phyloP scores from a whole-genome alignment of 1,284 basidiomycete genomes.

The Bondarzewia mesenterica region DNA sequence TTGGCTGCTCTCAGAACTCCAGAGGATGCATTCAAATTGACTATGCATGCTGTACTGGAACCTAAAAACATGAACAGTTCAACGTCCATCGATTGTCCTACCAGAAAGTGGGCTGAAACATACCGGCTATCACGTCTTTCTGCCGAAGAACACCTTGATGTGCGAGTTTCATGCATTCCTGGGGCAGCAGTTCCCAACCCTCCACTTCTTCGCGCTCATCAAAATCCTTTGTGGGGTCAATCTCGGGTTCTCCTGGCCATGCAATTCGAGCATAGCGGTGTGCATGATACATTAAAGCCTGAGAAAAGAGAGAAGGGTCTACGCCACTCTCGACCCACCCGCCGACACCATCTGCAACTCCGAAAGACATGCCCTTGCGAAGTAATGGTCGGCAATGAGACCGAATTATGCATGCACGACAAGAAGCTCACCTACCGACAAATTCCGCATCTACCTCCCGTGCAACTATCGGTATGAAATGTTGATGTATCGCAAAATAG shows the following conservation, averaged over 20 bases:
- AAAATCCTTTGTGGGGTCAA: slow-evolving; percentile 42
- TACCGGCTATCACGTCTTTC: slow-evolving; percentile 65
- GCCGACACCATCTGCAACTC: slow-evolving; percentile 63
- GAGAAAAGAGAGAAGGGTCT: slow-evolving; percentile 73
- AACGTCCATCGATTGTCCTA: slow-evolving; percentile 1
- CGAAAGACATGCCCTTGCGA: slow-evolving; percentile 68
- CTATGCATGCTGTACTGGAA: slow-evolving; percentile 79
- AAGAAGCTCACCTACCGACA: slow-evolving; percentile 53
- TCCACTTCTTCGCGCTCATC: slow-evolving; percentile 42
- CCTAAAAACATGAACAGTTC: slow-evolving; percentile 33
- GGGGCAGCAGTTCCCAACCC: slow-evolving; percentile 64
- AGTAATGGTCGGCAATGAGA: slow-evolving; percentile 13
- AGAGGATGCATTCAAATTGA: slow-evolving; percentile 69
- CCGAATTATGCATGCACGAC: slow-evolving; percentile 7
- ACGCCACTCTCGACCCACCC: slow-evolving; percentile 73
- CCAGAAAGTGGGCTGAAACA: slow-evolving; percentile 15
- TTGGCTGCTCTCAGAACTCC: slow-evolving; percentile 77
- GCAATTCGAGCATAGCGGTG: slow-evolving; percentile 58
- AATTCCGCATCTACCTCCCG: slow-evolving; percentile 54
- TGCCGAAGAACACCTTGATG: slow-evolving; percentile 69
- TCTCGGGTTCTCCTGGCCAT: slow-evolving; percentile 66
- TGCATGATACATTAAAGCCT: slow-evolving; percentile 64
- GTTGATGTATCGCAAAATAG: slow-evolving; percentile 1
- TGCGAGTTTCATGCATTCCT: slow-evolving; percentile 64
- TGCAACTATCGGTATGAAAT: slow-evolving; percentile 1